A percentile compares a stretch with the other conserved stretches of the same genome.
These are phyloP conservation scores for Bertia moriformis DNA, from an alignment of 2,329 filamentous ascomycete genomes.

Conservation along the genomic window DNA sequence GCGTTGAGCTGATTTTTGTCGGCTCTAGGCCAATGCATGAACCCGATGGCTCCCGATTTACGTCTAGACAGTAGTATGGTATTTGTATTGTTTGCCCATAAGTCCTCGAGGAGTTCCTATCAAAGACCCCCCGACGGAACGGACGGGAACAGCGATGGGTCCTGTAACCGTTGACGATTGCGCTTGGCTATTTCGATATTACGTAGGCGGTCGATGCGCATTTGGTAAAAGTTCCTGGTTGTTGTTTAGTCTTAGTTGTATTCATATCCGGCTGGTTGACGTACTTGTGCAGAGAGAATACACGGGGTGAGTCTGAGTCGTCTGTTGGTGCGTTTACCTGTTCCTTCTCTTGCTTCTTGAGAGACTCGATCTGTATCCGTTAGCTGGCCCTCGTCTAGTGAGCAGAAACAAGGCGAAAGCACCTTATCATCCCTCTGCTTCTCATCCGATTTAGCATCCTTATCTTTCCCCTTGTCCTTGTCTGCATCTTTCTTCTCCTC, in stretches of 20 bases:
- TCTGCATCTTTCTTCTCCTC: slow-evolving; percentile 41
- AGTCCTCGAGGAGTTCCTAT: too few species aligned
- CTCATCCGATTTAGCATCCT: slow-evolving; percentile 23
- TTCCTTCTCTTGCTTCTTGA: slow-evolving; percentile 26
- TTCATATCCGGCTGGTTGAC: slow-evolving; percentile 5
- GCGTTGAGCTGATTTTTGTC: too few species aligned
- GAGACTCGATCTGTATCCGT: slow-evolving; percentile 23
- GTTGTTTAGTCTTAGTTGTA: slow-evolving; percentile 1
- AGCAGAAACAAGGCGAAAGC: neutral
- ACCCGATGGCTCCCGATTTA: too few species aligned
- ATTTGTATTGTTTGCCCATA: too few species aligned
- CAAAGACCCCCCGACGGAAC: slow-evolving; percentile 46
- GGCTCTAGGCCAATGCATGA: too few species aligned
- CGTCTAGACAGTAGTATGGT: too few species aligned
- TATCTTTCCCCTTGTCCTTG: slow-evolving; percentile 44
- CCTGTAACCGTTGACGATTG: slow-evolving; percentile 66
- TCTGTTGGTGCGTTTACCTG: slow-evolving; percentile 30
- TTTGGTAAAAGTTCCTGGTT: slow-evolving; percentile 67
- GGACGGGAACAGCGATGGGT: slow-evolving; percentile 70
- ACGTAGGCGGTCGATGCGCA: slow-evolving; percentile 64
- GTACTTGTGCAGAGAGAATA: slow-evolving; percentile 74
- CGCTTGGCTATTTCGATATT: slow-evolving; percentile 67
- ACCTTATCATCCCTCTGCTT: slow-evolving; percentile 15
- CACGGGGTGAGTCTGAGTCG: slow-evolving; percentile 60
- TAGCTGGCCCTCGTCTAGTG: neutral